phyloP scores from a whole-genome alignment of 306 rosid genomes.

The Crotalaria pallida region DNA sequence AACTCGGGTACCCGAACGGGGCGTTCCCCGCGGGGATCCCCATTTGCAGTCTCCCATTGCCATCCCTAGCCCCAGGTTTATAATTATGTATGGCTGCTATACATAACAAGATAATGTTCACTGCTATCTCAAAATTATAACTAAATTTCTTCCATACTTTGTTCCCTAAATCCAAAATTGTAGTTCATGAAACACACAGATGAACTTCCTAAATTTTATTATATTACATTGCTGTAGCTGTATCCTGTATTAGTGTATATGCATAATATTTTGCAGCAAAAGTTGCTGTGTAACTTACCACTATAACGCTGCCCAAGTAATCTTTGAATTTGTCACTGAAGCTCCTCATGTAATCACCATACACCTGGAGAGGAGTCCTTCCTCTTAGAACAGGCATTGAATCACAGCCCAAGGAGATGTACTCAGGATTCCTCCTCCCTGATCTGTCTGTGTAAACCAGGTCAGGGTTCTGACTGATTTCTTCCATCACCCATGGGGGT shows the following conservation, averaged over 20 bases:
- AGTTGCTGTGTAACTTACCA: conserved; percentile 38
- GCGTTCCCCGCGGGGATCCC: no score
- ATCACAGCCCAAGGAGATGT: conserved; percentile 87
- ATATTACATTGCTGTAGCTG: background rate
- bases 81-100: background rate
- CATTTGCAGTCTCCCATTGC: no score
- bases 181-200: background rate
- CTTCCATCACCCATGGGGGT: conserved; percentile 95
- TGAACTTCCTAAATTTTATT: background rate
- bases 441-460: conserved; percentile 92
- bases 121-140: background rate
- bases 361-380: conserved; percentile 91
- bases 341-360: conserved; percentile 85
- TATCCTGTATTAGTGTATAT: background rate
- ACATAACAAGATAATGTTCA: background rate
- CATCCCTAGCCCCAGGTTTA: no score
- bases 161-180: background rate
- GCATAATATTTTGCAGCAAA: background rate
- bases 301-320: conserved; percentile 69
- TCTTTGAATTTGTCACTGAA: conserved; percentile 76
- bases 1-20: no score
- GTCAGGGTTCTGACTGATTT: conserved; percentile 84
- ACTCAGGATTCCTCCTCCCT: conserved; percentile 88
- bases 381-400: conserved; percentile 78
- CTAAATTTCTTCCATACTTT: background rate